Conservation (phyloP, 176 grass and related monocot genomes). For the Calamus simplicifolius region DNA sequence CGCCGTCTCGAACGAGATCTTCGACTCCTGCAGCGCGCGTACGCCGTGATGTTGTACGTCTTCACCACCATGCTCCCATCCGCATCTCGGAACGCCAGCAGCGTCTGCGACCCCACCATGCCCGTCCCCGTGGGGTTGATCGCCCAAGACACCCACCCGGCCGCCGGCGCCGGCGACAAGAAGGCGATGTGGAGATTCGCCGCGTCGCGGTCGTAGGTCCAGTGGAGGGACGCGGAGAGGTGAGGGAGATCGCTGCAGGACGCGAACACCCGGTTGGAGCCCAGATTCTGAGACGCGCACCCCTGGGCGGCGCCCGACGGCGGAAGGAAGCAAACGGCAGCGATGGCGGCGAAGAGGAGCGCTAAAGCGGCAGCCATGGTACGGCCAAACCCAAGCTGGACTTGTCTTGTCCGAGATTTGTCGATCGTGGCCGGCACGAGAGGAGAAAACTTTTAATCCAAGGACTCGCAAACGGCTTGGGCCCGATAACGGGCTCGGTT, state of each 20-base stretch:
- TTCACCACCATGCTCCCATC: conserved; percentile 15
- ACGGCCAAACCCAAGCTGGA: too few species aligned
- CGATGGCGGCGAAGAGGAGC: too few species aligned
- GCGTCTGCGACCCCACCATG: conserved; percentile 60
- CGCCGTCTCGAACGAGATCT: conserved; percentile 30
- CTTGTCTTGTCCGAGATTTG: too few species aligned
- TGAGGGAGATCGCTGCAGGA: conserved; percentile 29
- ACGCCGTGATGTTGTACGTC: conserved; percentile 45
- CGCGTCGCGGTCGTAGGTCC: conserved; percentile 36
- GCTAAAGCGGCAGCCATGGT: too few species aligned
- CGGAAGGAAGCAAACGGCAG: too few species aligned
- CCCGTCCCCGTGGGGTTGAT: conserved; percentile 46
- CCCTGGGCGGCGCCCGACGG: too few species aligned
- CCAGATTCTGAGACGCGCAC: too few species aligned
- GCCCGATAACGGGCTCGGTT: too few species aligned
- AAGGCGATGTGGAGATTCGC: conserved; percentile 44
- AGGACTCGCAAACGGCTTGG: too few species aligned
- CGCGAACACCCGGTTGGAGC: conserved; percentile 20
- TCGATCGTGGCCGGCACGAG: too few species aligned
- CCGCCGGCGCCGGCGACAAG: conserved; percentile 8
- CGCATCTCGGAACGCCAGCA: conserved; percentile 18
- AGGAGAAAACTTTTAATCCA: too few species aligned
- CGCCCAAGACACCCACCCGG: conserved; percentile 61
- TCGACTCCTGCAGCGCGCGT: background rate
- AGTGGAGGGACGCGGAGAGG: conserved; percentile 45